Percentiles rank a stretch among this genome's conserved stretches.
These are phyloP conservation scores for Sporothrix globosa DNA, from an alignment of 2,329 filamentous ascomycete genomes.

Conservation along the genomic window DNA sequence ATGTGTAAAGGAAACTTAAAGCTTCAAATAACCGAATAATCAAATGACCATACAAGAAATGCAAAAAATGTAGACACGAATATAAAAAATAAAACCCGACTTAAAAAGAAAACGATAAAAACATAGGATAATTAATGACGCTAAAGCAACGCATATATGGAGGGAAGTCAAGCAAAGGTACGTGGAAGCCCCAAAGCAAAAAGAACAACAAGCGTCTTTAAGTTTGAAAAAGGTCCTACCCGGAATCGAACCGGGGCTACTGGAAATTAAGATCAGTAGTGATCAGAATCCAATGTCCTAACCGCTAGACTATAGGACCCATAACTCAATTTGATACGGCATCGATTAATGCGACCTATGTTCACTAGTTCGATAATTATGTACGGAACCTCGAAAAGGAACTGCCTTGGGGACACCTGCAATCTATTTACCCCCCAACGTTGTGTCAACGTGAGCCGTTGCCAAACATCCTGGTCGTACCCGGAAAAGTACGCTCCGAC, in stretches of 20 bases:
- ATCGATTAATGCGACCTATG: not conserved
- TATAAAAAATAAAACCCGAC: too few relatives aligned
- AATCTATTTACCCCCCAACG: not conserved
- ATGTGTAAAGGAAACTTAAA: too few relatives aligned
- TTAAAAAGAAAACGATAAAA: too few relatives aligned
- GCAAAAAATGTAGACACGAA: too few relatives aligned
- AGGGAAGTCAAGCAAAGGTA: not conserved
- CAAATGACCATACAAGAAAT: too few relatives aligned
- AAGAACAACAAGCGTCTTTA: not conserved
- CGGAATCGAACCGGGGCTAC: slow-evolving; percentile 32
- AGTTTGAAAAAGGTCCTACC: slow-evolving; percentile 1
- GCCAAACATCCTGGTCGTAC: not conserved
- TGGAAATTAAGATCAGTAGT: slow-evolving; percentile 6
- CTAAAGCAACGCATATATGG: too few relatives aligned
- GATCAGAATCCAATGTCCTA: slow-evolving; percentile 33
- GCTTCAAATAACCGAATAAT: too few relatives aligned
- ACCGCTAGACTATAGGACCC: slow-evolving; percentile 32
- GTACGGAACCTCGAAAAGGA: not conserved
- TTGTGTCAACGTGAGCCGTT: not conserved
- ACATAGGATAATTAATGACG: too few relatives aligned
- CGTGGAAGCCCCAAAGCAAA: not conserved
- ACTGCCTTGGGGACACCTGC: too few relatives aligned
- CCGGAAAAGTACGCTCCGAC: not conserved
- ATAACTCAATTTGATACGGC: not conserved
- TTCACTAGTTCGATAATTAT: not conserved